Evolutionary conservation across 2,329 filamentous ascomycete species (phyloP).

Genomic region (Drechmeria coniospora): DNA sequence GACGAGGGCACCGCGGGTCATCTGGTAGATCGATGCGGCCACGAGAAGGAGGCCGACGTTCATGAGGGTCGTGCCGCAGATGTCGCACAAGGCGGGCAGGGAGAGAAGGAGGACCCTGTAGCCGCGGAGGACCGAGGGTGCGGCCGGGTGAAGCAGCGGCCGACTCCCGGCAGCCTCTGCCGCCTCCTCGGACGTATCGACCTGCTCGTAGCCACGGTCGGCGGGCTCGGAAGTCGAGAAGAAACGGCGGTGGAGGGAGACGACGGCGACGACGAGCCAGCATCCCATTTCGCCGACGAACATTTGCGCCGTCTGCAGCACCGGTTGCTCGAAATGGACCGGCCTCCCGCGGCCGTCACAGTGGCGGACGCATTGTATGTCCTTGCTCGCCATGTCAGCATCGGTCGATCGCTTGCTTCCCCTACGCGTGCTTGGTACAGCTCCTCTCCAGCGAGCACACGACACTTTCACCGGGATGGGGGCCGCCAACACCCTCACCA

Average conservation of each 20-base stretch:
- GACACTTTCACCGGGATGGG: no score
- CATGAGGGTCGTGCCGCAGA: conserved; percentile 91
- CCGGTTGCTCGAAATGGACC: conserved; percentile 77
- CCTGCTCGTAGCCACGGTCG: conserved; percentile 48
- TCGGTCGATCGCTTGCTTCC: no score
- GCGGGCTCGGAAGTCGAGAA: conserved; percentile 25
- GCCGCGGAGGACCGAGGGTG: conserved; percentile 50
- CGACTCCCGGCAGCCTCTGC: conserved; percentile 11
- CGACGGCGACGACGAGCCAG: conserved; percentile 73
- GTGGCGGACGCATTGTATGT: conserved; percentile 92
- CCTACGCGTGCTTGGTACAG: no score
- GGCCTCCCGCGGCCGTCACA: conserved; percentile 60
- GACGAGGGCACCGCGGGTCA: conserved; percentile 89
- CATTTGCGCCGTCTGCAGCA: conserved; percentile 95
- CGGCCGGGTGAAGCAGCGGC: conserved; percentile 30
- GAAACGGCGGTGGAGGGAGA: conserved; percentile 49
- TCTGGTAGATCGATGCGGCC: conserved; percentile 93
- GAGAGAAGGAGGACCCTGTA: conserved; percentile 60
- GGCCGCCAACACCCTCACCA: no score
- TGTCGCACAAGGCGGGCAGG: conserved; percentile 82
- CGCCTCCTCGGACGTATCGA: conserved; percentile 31
- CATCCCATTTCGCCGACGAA: conserved; percentile 93
- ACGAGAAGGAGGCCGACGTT: conserved; percentile 90
- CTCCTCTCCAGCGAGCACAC: no score
- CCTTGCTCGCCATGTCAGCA: no score